These are phyloP conservation scores for Paramecium biaurelia DNA, from an alignment of 73 alveolate genomes.

Conservation along the genomic window DNA sequence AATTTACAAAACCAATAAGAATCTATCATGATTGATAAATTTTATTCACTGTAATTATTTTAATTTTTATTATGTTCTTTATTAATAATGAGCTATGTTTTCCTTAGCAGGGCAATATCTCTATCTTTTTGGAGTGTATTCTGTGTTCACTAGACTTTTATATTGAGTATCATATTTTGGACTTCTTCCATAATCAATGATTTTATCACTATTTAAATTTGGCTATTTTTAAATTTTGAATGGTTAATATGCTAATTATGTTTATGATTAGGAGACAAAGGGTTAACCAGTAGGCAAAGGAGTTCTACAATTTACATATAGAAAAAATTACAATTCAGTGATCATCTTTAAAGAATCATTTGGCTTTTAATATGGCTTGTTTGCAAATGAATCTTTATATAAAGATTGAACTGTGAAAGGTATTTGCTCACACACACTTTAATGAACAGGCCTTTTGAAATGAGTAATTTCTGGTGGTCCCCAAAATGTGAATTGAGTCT, in stretches of 20 bases:
- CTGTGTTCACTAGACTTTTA: background rate
- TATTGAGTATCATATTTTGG: slow-evolving; percentile 5
- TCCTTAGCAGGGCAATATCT: slow-evolving; percentile 36
- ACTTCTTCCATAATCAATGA: background rate
- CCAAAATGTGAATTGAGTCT: slow-evolving; percentile 7
- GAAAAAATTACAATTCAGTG: background rate
- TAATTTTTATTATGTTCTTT: background rate
- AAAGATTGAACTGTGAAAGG: background rate
- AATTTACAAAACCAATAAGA: background rate
- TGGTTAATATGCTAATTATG: slow-evolving; percentile 20
- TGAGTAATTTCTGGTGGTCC: slow-evolving; percentile 49
- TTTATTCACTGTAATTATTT: background rate
- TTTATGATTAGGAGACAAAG: background rate
- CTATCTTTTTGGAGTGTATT: slow-evolving; percentile 37
- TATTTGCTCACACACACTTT: slow-evolving; percentile 14
- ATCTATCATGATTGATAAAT: background rate
- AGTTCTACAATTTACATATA: background rate
- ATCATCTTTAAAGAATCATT: background rate
- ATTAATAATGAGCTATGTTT: background rate
- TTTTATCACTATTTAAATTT: background rate
- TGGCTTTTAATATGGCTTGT: background rate
- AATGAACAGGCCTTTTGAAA: slow-evolving; percentile 27
- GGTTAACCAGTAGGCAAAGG: slow-evolving; percentile 47
- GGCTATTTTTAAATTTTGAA: background rate
- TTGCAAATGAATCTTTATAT: slow-evolving; percentile 16